A percentile compares a stretch with the other conserved stretches of the same genome.
These are phyloP conservation scores for Fusarium sp. DNA, from an alignment of 2,329 filamentous ascomycete genomes.

Conservation along the genomic window DNA sequence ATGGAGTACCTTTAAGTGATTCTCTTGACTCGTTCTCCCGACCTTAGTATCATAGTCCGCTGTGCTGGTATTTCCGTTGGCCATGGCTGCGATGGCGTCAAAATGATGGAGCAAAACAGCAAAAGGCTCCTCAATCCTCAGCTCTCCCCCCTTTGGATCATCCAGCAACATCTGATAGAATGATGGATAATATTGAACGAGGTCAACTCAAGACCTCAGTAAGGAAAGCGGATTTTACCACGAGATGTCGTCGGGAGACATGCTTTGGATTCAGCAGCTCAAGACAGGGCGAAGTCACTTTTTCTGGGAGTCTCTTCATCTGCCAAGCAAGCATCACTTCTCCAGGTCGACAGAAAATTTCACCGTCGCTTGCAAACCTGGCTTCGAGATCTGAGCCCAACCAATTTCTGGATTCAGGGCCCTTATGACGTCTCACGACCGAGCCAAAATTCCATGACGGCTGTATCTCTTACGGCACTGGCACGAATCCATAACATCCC, in stretches of 20 bases:
- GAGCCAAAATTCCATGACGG: not conserved
- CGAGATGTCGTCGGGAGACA: not conserved
- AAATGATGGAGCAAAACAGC: not conserved
- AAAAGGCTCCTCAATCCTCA: not conserved
- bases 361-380: not conserved
- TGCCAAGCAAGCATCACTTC: not conserved
- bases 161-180: not conserved
- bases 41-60: accelerated
- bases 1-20: accelerated
- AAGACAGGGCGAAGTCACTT: not conserved
- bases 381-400: not conserved
- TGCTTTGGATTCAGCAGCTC: not conserved
- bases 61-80: not conserved
- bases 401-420: not conserved
- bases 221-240: not conserved
- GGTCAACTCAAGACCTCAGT: not conserved
- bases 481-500: not conserved
- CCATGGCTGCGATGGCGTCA: not conserved
- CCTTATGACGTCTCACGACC: not conserved
- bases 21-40: accelerated
- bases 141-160: not conserved
- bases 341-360: not conserved
- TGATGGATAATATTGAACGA: not conserved
- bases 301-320: not conserved
- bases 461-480: not conserved